Evolutionary conservation across 2,329 filamentous ascomycete species (phyloP), one percentile per base, ranked within the genome.

Genomic region (Venturia carpophila): DNA sequence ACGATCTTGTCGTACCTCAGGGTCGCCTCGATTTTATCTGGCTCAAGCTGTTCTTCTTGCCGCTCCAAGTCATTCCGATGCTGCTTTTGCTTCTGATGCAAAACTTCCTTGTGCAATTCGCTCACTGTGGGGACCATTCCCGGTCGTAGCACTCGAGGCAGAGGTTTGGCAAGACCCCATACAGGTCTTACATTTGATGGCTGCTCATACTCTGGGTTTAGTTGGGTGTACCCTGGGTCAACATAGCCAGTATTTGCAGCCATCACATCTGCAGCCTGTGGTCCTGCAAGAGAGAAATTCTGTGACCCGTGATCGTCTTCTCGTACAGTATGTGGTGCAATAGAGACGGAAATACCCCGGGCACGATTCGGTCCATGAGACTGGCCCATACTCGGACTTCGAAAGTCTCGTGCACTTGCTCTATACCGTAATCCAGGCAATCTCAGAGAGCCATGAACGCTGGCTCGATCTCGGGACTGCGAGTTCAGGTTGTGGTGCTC

Each of bases 201-300:
- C n/a, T 63, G 61, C 42, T 55, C 61, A 52, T 63, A 49, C 41
- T 47, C 58, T 39, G 58, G 58, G 9, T 61, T 61, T 37, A 61
- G 34, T 13, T 61, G 58, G 3, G 58, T 63, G n/a, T 63, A 63
- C 7, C 45, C 45, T 2, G 47, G 61, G 10, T 63, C 61, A 47
- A 49, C 61, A 63, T 55, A 47, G 34, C 37, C 41, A 30, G 43
- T 24, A 34, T 63, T 55, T 45, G 42, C 61, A 52, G 42, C 47
- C 30, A 49, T 49, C 30, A 24, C 41, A n/a, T 63, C 61, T 1
- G 42, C 61, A 45, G 45, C 42, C 19, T 63, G 42, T 30, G 61
- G 61, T 13, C 61, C 61, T 63, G 61, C 61, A 24, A 63, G 43
- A 39, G 61, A 52, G 43, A 49, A 63, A n/a, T 63, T 55, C 17